Evolutionary conservation across 805 yeast species (phyloP), one percentile per base, ranked within the genome.

Genomic region (Yamadazyma phyllophila): DNA sequence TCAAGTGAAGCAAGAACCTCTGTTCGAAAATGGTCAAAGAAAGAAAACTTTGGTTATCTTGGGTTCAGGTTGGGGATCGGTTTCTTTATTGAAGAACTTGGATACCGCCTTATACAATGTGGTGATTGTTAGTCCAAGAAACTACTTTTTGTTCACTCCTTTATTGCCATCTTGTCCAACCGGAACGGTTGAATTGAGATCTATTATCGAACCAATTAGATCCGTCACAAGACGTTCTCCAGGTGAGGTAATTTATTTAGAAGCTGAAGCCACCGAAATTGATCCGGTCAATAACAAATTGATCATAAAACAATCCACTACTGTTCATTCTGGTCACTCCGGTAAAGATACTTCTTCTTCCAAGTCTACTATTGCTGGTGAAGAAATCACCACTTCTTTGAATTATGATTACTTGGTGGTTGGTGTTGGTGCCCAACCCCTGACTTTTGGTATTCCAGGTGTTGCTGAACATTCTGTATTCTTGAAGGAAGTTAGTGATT

Each of bases 31-130:
- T 52, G 88, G 86, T 46, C 78, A 79, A 47, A 67, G 74, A 60
- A 83, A 81, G 74, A 83, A 84, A 66, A 81, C 85, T n/a, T 69
- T 83, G 58, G 94, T 92, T 43, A 83, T 78, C 67, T 80, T 80
- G 61, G 95, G 95, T 50, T 82, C 96, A 16, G 98, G 97, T 44
- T 91, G 98, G 98, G 97, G 96, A 49, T 80, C 96, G 10, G 84
- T 91, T 44, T 83, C 96, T 6, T 71, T 90, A 50, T 76, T 91
- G 68, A 88, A 88, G 71, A 80, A 82, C 61, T 73, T 91, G 64
- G 97, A 91, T 65, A 85, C 97, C 35, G 74, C 91, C 39, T 74
- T 84, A 65, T 91, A 89, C 71, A 88, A 92, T 62, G 97, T 91
- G 41, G 82, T 89, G 41, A 82, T 91, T 46, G 86, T 91, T 39